Evolutionary conservation across 2,329 filamentous ascomycete species (phyloP).

Genomic region (Sporothrix brasiliensis): DNA sequence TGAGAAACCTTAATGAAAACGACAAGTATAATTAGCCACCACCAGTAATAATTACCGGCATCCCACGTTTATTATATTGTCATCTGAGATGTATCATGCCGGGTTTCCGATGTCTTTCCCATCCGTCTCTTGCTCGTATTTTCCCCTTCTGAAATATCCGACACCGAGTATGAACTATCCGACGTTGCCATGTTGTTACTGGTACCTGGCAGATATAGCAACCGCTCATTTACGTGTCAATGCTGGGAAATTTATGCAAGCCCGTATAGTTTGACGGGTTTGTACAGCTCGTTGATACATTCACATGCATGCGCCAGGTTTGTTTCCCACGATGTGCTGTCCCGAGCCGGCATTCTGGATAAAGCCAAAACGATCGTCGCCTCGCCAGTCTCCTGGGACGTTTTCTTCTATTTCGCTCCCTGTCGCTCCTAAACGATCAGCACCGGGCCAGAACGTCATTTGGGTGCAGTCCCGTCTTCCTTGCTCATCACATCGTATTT

Average conservation of each 20-base stretch:
- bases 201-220: background rate
- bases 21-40: background rate
- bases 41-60: too few species aligned
- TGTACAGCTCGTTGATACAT: background rate
- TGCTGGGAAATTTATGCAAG: background rate
- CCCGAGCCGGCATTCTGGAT: slow-evolving; percentile 12
- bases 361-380: slow-evolving; percentile 10
- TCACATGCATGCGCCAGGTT: background rate
- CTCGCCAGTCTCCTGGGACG: background rate
- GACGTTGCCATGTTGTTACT: background rate
- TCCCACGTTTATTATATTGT: background rate
- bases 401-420: background rate
- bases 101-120: background rate
- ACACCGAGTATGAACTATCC: slow-evolving; percentile 2
- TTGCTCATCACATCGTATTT: background rate
- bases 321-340: background rate
- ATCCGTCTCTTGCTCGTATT: background rate
- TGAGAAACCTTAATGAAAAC: background rate
- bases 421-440: slow-evolving; percentile 9
- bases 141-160: background rate
- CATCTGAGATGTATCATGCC: background rate
- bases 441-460: slow-evolving; percentile 17
- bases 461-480: background rate
- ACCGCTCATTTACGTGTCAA: slow-evolving; percentile 10
- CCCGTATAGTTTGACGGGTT: slow-evolving; percentile 5